Evolutionary conservation across 2,329 filamentous ascomycete species (phyloP).

Genomic region (Didymella arachidicola): DNA sequence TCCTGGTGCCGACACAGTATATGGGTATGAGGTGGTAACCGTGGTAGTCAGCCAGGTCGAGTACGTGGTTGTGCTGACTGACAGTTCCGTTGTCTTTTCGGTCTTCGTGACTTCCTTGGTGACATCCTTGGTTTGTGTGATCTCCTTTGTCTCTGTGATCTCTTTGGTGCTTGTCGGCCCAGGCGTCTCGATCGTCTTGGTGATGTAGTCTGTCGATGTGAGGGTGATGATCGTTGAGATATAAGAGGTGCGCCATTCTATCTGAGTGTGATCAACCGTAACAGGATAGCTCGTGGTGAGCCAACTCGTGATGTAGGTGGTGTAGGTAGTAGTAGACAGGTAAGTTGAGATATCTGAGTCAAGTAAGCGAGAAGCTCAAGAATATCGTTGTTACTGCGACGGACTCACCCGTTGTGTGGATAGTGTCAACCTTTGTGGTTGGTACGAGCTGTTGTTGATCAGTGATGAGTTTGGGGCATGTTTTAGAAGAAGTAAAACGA

Average conservation of each 20-base stretch:
- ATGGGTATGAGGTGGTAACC: slow-evolving; percentile 7
- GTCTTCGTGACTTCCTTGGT: slow-evolving; percentile 2
- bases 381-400: too few species aligned
- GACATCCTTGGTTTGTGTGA: slow-evolving; percentile 12
- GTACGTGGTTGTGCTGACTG: slow-evolving; percentile 13
- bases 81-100: slow-evolving; percentile 12
- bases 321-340: slow-evolving; percentile 25
- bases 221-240: slow-evolving; percentile 11
- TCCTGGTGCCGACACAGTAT: slow-evolving; percentile 5
- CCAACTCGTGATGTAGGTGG: slow-evolving; percentile 28
- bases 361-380: neutral
- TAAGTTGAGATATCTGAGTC: slow-evolving; percentile 22
- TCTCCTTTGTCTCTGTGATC: slow-evolving; percentile 14
- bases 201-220: slow-evolving; percentile 22
- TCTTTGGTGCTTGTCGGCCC: slow-evolving; percentile 18
- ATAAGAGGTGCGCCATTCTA: slow-evolving; percentile 19
- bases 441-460: slow-evolving; percentile 22
- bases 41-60: slow-evolving; percentile 11
- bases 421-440: slow-evolving; percentile 23
- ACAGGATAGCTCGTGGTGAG: slow-evolving; percentile 29
- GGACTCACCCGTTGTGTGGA: slow-evolving; percentile 19
- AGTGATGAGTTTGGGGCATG: neutral
- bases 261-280: slow-evolving; percentile 22
- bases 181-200: slow-evolving; percentile 14
- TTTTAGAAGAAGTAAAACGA: neutral